Base-by-base conservation (phyloP, 108 stramenopile genomes). In the Skeletonema tropicum region DNA sequence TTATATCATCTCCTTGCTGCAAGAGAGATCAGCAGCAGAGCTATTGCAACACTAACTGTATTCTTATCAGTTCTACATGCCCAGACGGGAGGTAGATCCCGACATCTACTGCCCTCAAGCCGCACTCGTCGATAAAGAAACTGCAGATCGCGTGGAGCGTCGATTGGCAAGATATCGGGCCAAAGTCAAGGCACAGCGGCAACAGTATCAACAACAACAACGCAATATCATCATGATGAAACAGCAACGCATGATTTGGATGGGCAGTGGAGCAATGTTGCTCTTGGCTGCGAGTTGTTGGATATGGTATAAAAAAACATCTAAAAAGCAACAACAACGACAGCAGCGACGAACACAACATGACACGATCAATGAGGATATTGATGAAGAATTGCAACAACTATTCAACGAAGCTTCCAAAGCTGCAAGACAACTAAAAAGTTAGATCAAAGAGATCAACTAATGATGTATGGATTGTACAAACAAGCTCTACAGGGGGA, bases 401-500 rank as follows among this genome's bases (percentile, higher is more conserved):
- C 57, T 66, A 11, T 83, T 83, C 71, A 60, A 68, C 10, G 60
- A 70, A 49, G 82, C 82, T 31, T 60, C 67, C 12, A 62, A 58
- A 31, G 30, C 62, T 49, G 67, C 71, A 45, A 65, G 66, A 33
- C 39, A 57, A 55, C 62, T 71, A 55, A 70, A 49, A 62, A 36
- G 31, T 58, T 84, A 30, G 79, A 77, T 63, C 46, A 38, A 39
- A 76, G 66, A n/a, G 90, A 94, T 61, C 88, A 92, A 72, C 77
- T 97, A 4, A 83, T 91, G 71, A 70, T 96, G 8, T 97, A 97
- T 75, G 90, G 85, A 2, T 66, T 96, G 45, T 97, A 93, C 85
- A 97, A 97, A 48, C 97, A 97, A 75, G 90, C 90, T 14, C 85
- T 82, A 11, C 65, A 75, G 58, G 97, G 97, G 45, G 90, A 96